A percentile compares a stretch with the other conserved stretches of the same genome.
Conservation (phyloP, 2,329 filamentous ascomycete genomes). For the Madurella mycetomatis region DNA sequence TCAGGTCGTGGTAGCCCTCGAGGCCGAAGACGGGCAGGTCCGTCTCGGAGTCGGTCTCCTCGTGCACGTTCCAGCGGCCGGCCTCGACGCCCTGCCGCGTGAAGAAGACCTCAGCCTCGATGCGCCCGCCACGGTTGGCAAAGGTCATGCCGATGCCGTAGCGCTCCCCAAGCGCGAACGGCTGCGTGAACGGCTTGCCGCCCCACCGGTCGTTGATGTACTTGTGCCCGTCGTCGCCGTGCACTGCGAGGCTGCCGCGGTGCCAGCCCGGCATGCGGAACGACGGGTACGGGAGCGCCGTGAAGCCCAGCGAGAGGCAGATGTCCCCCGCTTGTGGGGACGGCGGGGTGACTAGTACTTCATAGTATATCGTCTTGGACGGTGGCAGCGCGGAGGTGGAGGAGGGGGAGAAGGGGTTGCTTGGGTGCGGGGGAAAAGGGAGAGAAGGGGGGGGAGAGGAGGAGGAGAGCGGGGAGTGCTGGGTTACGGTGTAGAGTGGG, state of each 20-base stretch:
- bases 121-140: slow-evolving; percentile 25
- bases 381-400: neutral
- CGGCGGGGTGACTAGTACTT: slow-evolving; percentile 51
- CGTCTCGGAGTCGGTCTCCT: slow-evolving; percentile 62
- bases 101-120: slow-evolving; percentile 62
- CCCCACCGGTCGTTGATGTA: slow-evolving; percentile 74
- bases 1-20: slow-evolving; percentile 67
- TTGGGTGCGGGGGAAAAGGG: neutral
- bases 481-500: slow-evolving; percentile 60
- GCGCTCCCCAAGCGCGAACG: slow-evolving; percentile 61
- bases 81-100: slow-evolving; percentile 59
- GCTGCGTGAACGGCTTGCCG: slow-evolving; percentile 61
- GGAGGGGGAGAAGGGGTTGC: neutral
- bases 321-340: slow-evolving; percentile 36
- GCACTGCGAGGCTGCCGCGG: slow-evolving; percentile 67
- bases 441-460: slow-evolving; percentile 26
- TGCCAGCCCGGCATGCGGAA: slow-evolving; percentile 82
- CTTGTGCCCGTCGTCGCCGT: slow-evolving; percentile 72
- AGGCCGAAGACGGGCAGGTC: slow-evolving; percentile 62
- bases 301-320: slow-evolving; percentile 63
- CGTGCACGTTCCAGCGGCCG: slow-evolving; percentile 67
- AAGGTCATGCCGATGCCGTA: slow-evolving; percentile 70
- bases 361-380: slow-evolving; percentile 63
- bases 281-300: slow-evolving; percentile 68
- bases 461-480: slow-evolving; percentile 52